Evolutionary conservation across 345 rosid genomes (phyloP), one percentile per base, ranked within the genome.

Genomic region (Hibiscus mutabilis): DNA sequence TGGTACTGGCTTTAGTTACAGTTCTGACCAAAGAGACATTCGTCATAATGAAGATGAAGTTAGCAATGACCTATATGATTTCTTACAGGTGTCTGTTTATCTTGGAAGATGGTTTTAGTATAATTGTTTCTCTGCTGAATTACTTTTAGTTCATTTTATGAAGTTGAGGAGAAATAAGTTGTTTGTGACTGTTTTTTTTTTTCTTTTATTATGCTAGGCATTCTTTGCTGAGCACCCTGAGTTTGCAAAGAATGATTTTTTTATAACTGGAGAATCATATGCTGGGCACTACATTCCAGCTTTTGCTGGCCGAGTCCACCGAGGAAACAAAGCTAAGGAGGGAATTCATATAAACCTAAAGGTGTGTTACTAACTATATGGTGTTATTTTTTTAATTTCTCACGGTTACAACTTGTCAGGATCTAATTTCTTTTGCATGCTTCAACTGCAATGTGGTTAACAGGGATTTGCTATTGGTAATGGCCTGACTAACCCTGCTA

Each of bases 401-500:
- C 6, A 14, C 44, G 14, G 14, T 15, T 44, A 22, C 55, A 66
- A 44, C 33, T 44, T 66, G 21, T 66, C 0, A 22, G 19, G 65
- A 29, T n/a, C 44, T 13, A 15, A 44, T 57, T 57, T 18, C 19
- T 15, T 49, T 29, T 40, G 55, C 73, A 57, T 37, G 25, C 52
- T 37, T 70, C 64, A 37, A 42, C 4, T 44, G 42, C 18, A 24
- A 0, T 61, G 29, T 1, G 40, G 74, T 35, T 55, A 78, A 74
- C 87, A 95, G 99, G 99, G 99, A 71, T 87, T 95, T 75, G 98
- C 99, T 59, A 95, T 95, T 74, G 99, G 99, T 65, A 95, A 95
- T 74, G 99, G 99, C 60, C 98, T 95, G 63, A 95, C 99, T 37
- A 86, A 95, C 77, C 99, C 97, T 74, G 91, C 88, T 63, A 57